Conservation (phyloP, 768 basidiomycete genomes). For the Panellus pusillus region DNA sequence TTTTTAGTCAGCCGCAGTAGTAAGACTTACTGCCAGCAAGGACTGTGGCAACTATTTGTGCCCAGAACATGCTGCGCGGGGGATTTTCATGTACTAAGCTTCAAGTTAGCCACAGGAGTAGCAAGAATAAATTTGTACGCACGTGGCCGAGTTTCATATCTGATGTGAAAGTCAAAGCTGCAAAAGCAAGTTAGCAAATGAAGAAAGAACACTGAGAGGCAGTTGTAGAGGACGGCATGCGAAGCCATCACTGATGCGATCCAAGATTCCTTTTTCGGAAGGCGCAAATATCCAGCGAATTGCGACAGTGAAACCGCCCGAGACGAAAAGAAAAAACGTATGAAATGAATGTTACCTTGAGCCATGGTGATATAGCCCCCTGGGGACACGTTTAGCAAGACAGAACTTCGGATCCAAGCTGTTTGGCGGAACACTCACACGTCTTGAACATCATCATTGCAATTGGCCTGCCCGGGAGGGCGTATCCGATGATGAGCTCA, state of each 20-base stretch:
- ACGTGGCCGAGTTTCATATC: conserved; percentile 78
- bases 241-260: too few species aligned
- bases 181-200: background rate
- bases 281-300: too few species aligned
- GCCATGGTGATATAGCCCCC: conserved; percentile 45
- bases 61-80: conserved; percentile 70
- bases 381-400: too few species aligned
- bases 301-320: too few species aligned
- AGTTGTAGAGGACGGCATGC: background rate
- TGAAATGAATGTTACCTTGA: conserved; percentile 2
- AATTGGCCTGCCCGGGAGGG: conserved; percentile 47
- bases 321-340: too few species aligned
- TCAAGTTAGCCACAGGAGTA: too few species aligned
- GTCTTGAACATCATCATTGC: conserved; percentile 76
- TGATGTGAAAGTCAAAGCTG: conserved; percentile 62
- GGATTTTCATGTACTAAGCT: conserved; percentile 61
- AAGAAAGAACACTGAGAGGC: background rate
- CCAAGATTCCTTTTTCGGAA: too few species aligned
- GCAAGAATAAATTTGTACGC: too few species aligned
- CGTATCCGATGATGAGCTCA: conserved; percentile 56
- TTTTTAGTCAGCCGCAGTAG: background rate
- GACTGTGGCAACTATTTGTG: conserved; percentile 65
- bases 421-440: conserved; percentile 23
- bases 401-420: too few species aligned
- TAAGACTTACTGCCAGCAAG: conserved; percentile 51